These are phyloP conservation scores for Yarrowia hollandica DNA, from an alignment of 805 yeast species.

Conservation along the genomic window DNA sequence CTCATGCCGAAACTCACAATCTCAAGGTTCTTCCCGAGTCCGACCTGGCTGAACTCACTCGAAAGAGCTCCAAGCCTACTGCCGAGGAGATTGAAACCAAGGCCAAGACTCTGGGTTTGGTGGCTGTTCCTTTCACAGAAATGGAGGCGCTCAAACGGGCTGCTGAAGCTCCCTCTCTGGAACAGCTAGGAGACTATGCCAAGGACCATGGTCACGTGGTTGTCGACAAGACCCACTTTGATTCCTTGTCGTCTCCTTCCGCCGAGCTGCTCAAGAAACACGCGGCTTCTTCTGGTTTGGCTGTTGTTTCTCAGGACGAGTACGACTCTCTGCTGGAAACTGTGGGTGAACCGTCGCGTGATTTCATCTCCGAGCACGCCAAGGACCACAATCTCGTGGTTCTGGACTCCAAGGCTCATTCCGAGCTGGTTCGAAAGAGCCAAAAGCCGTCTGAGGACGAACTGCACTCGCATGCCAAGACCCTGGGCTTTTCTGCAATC, in stretches of 20 bases:
- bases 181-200: constrained; percentile 39
- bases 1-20: constrained; percentile 33
- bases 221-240: neutral
- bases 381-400: constrained; percentile 39
- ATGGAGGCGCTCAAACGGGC: constrained; percentile 35
- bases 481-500: neutral
- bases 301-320: constrained; percentile 16
- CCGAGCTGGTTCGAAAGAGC: constrained; percentile 30
- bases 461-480: constrained; percentile 19
- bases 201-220: constrained; percentile 35
- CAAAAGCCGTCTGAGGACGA: constrained; percentile 25
- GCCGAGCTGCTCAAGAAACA: neutral
- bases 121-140: constrained; percentile 36
- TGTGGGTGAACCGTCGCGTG: constrained; percentile 33
- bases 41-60: constrained; percentile 12
- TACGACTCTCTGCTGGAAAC: constrained; percentile 24
- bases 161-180: constrained; percentile 35
- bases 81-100: constrained; percentile 5
- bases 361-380: constrained; percentile 41
- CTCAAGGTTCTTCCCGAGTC: constrained; percentile 12
- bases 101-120: constrained; percentile 36
- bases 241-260: neutral
- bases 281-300: constrained; percentile 8
- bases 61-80: constrained; percentile 24
- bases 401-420: constrained; percentile 41